Percentiles rank a stretch among this genome's conserved stretches.
These are phyloP conservation scores for Botrytis medusae DNA, from an alignment of 2,329 filamentous ascomycete species.

Conservation along the genomic window DNA sequence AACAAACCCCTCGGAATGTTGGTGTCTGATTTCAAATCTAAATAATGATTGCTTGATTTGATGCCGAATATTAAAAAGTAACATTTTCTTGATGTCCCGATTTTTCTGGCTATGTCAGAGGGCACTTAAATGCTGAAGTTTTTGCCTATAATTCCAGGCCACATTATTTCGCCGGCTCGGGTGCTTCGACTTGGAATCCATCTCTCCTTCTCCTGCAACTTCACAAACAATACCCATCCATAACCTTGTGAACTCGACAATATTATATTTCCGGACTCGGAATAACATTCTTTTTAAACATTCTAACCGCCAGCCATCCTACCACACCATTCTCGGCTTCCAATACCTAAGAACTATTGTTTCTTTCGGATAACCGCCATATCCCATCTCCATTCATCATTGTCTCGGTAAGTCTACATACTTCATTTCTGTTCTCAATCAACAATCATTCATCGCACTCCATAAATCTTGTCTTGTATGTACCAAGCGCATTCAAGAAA, in stretches of 20 bases:
- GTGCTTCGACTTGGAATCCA: not conserved
- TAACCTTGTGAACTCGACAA: not conserved
- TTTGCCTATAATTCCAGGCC: slow-evolving; percentile 1
- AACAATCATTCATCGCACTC: not conserved
- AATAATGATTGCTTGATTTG: not conserved
- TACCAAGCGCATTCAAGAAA: not conserved
- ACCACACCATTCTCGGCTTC: not conserved
- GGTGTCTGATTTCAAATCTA: not conserved
- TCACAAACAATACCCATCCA: not conserved
- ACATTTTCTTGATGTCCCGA: not conserved
- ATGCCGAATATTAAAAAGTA: not conserved
- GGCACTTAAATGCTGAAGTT: not conserved
- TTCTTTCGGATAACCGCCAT: not conserved
- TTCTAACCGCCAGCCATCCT: not conserved
- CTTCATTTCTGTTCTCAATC: not conserved
- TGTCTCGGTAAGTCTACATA: slow-evolving; percentile 12
- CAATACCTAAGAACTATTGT: not conserved
- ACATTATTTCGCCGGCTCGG: not conserved
- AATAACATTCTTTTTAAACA: not conserved
- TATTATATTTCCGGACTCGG: not conserved
- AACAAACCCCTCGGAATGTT: not conserved
- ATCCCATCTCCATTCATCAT: not conserved
- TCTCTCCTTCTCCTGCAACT: not conserved
- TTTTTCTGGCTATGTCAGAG: not conserved
- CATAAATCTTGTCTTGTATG: not conserved